Conservation (phyloP, 2,329 filamentous ascomycete species). For the Pseudogymnoascus sp. region DNA sequence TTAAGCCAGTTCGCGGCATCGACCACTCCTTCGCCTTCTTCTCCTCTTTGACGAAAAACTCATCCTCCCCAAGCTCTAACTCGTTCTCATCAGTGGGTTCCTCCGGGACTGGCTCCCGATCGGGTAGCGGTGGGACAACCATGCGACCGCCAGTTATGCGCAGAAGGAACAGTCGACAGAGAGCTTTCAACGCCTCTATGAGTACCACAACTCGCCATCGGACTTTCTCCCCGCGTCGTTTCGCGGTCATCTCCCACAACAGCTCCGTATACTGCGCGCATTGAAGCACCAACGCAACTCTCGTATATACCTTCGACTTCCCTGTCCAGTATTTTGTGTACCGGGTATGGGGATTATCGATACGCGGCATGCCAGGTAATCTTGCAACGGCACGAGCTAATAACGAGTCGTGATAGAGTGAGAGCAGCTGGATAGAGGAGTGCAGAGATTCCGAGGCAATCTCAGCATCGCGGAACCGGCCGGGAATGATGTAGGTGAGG, state of each 20-base stretch:
- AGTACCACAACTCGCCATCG: slow-evolving; percentile 83
- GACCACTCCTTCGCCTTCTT: slow-evolving; percentile 53
- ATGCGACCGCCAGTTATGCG: slow-evolving; percentile 75
- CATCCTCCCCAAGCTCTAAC: slow-evolving; percentile 34
- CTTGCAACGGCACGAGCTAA: slow-evolving; percentile 57
- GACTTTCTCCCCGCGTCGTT: slow-evolving; percentile 70
- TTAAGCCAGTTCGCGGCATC: slow-evolving; percentile 90
- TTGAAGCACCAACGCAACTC: slow-evolving; percentile 73
- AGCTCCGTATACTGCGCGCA: slow-evolving; percentile 92
- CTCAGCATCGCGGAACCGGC: slow-evolving; percentile 83
- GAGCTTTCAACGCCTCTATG: slow-evolving; percentile 75
- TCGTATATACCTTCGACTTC: slow-evolving; percentile 61
- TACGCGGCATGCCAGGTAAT: slow-evolving; percentile 43
- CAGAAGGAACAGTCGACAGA: slow-evolving; percentile 72
- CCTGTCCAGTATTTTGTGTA: slow-evolving; percentile 61
- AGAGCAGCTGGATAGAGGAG: slow-evolving; percentile 79
- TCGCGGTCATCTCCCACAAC: slow-evolving; percentile 94
- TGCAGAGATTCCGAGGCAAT: slow-evolving; percentile 89
- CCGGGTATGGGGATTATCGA: slow-evolving; percentile 48
- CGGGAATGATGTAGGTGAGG: slow-evolving; percentile 91
- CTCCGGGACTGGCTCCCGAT: slow-evolving; percentile 69
- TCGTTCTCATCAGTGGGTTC: slow-evolving; percentile 36
- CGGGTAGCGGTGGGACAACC: slow-evolving; percentile 75
- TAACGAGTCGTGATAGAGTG: slow-evolving; percentile 84
- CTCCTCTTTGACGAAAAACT: slow-evolving; percentile 31